These are phyloP conservation scores for Linnemannia schmuckeri DNA, from an alignment of 192 early-diverging fungal species.

Conservation along the genomic window DNA sequence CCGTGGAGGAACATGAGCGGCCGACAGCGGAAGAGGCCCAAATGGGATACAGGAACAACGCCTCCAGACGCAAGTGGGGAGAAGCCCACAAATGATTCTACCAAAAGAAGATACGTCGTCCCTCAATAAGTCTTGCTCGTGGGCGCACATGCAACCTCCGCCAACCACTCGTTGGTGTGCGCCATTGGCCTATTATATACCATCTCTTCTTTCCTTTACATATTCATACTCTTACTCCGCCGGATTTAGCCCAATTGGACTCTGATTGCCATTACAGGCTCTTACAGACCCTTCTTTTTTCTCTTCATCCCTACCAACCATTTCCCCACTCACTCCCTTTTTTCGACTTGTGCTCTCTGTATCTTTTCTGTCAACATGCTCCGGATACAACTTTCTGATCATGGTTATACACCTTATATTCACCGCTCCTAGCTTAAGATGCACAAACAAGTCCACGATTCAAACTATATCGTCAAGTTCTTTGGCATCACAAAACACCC, in stretches of 20 bases:
- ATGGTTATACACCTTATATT: not conserved
- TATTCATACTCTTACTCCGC: not conserved
- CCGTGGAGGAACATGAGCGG: not conserved
- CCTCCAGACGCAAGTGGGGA: not conserved
- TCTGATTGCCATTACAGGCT: not conserved
- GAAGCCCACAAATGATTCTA: not conserved
- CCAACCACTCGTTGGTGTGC: constrained; percentile 3
- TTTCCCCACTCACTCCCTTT: not conserved
- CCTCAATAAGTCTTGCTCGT: not conserved
- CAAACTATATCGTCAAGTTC: constrained; percentile 60
- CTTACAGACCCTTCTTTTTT: not conserved
- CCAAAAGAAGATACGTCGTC: not conserved
- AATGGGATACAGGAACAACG: not conserved
- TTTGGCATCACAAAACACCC: constrained; percentile 58
- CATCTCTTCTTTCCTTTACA: not conserved
- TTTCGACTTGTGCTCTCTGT: not conserved
- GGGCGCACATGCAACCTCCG: not conserved
- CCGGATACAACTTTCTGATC: not conserved
- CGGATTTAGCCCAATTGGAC: not conserved
- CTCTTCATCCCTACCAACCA: not conserved
- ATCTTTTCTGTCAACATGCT: not conserved
- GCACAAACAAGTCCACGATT: constrained; percentile 59
- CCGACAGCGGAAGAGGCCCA: not conserved
- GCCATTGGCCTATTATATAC: not conserved
- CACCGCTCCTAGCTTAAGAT: constrained; percentile 45